Percentiles rank a stretch among this genome's conserved stretches.
Conservation (phyloP, 768 basidiomycete species). For the Saitozyma podzolica region DNA sequence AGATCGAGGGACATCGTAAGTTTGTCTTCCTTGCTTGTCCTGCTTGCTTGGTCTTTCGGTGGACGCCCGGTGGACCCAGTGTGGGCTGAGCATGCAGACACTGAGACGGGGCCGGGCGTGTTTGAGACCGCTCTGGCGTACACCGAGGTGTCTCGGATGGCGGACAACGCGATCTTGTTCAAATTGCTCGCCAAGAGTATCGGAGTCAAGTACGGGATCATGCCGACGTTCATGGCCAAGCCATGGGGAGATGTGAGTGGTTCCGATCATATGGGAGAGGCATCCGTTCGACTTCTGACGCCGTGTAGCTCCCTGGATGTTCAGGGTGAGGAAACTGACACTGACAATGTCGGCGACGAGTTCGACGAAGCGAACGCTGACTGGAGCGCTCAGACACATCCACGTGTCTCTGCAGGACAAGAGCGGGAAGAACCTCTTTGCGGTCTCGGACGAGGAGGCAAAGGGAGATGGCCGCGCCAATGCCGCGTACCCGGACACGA, state of each 20-base stretch:
- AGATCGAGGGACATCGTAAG: slow-evolving; percentile 82
- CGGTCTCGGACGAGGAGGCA: slow-evolving; percentile 64
- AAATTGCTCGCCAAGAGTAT: slow-evolving; percentile 89
- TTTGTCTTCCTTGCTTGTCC: slow-evolving; percentile 7
- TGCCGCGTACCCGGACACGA: slow-evolving; percentile 78
- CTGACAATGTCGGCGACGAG: not conserved
- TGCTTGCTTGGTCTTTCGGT: not conserved
- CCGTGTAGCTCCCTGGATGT: slow-evolving; percentile 79
- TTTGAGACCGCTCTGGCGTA: slow-evolving; percentile 53
- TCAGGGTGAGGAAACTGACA: slow-evolving; percentile 67
- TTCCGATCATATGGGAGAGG: not conserved
- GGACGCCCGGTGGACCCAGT: not conserved
- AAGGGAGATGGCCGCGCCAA: slow-evolving; percentile 62
- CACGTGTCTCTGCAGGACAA: slow-evolving; percentile 80
- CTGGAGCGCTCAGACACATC: slow-evolving; percentile 59
- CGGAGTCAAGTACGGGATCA: slow-evolving; percentile 81
- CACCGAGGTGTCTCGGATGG: slow-evolving; percentile 50
- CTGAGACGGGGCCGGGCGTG: slow-evolving; percentile 54
- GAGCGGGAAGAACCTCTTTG: slow-evolving; percentile 74
- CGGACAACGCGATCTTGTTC: slow-evolving; percentile 72
- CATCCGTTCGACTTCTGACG: not conserved
- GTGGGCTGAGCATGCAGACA: slow-evolving; percentile 35
- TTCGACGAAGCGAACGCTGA: not conserved
- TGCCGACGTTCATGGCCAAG: slow-evolving; percentile 98
- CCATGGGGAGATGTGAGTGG: slow-evolving; percentile 82